phyloP scores from a whole-genome alignment of 2,329 filamentous ascomycete species.

The Penicillium sp. region DNA sequence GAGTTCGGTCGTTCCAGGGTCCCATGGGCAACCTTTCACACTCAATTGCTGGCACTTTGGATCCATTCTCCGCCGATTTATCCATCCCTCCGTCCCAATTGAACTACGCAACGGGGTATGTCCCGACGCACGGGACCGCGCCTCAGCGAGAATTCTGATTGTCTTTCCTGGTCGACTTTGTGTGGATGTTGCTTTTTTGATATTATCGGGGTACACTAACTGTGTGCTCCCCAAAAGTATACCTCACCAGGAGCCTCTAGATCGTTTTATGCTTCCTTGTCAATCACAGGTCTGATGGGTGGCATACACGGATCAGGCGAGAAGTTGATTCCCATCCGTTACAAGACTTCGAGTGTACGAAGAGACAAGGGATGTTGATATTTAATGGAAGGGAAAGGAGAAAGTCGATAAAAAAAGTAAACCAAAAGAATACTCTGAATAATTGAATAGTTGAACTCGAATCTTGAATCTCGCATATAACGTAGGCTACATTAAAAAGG shows the following conservation, averaged over 20 bases:
- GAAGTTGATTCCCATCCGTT: not conserved
- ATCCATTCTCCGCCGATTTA: conserved; percentile 31
- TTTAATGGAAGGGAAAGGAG: not conserved
- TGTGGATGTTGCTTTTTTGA: not conserved
- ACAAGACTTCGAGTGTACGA: no score
- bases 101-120: conserved; percentile 29
- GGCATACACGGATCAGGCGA: not conserved
- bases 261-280: not conserved
- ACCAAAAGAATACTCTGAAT: not conserved
- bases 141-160: conserved; percentile 31
- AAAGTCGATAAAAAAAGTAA: not conserved
- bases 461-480: not conserved
- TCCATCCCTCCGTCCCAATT: conserved; percentile 30
- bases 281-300: not conserved
- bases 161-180: not conserved
- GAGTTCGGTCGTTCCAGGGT: conserved; percentile 24
- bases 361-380: not conserved
- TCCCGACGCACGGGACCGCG: conserved; percentile 24
- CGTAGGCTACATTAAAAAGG: no score
- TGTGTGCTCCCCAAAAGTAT: conserved; percentile 5
- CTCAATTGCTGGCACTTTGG: conserved; percentile 28
- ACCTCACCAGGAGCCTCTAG: not conserved
- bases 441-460: not conserved
- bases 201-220: not conserved
- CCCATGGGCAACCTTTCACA: conserved; percentile 23